A percentile compares a stretch with the other conserved stretches of the same genome.
phyloP scores from a whole-genome alignment of 2,329 filamentous ascomycete genomes.

The Sporothrix luriei region DNA sequence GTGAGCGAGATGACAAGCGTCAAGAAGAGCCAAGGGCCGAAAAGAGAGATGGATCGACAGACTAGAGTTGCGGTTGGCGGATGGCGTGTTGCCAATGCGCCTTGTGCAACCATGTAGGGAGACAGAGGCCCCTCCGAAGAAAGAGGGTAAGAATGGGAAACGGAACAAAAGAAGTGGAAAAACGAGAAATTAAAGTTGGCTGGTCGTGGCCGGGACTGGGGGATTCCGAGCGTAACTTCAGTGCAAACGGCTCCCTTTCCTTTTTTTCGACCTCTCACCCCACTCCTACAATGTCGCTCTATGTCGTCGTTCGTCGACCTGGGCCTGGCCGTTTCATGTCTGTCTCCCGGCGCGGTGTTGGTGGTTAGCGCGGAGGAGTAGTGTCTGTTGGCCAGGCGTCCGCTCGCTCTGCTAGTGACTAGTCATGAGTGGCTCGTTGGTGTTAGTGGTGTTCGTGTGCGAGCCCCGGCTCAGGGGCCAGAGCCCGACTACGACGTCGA shows the following conservation, averaged over 20 bases:
- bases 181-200: slow-evolving; percentile 17
- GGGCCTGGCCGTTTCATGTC: slow-evolving; percentile 12
- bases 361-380: neutral
- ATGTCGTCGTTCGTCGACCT: neutral
- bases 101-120: slow-evolving; percentile 7
- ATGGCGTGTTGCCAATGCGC: neutral
- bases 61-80: slow-evolving; percentile 1
- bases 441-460: too few relatives aligned
- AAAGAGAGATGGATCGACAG: neutral
- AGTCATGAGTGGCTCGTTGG: neutral
- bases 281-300: neutral
- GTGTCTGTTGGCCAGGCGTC: neutral
- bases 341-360: slow-evolving; percentile 12
- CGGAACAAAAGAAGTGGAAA: neutral
- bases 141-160: too few relatives aligned
- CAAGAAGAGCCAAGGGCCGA: neutral
- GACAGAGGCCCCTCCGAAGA: too few relatives aligned
- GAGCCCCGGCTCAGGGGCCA: neutral
- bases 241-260: neutral
- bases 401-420: neutral
- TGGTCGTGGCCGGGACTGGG: slow-evolving; percentile 12
- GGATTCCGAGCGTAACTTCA: slow-evolving; percentile 5
- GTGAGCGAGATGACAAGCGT: neutral
- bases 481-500: neutral
- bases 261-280: neutral